Conservation (phyloP, 805 yeast genomes). For the Allodekkera sacchari region DNA sequence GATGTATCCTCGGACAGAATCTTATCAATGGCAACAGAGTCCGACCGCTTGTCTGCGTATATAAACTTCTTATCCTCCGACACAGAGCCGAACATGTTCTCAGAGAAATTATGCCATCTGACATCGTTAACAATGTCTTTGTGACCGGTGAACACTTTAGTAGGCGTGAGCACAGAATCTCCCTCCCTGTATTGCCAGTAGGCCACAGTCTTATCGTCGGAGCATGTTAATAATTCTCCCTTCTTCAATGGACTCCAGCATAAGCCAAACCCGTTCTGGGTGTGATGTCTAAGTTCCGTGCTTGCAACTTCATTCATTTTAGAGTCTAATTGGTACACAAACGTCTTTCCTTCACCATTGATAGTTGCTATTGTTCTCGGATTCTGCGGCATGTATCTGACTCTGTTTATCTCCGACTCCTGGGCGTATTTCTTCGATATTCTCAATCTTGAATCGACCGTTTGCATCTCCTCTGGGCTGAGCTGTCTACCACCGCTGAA, state of each 20-base stretch:
- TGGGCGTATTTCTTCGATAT: constrained; percentile 55
- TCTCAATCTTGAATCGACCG: constrained; percentile 47
- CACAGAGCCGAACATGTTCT: constrained; percentile 55
- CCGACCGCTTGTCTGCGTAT: constrained; percentile 44
- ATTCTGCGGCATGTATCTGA: constrained; percentile 60
- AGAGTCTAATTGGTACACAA: constrained; percentile 35
- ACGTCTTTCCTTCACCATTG: constrained; percentile 56
- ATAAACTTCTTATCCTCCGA: constrained; percentile 58
- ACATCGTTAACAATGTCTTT: constrained; percentile 65
- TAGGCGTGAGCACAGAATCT: constrained; percentile 15
- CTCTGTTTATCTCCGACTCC: constrained; percentile 62
- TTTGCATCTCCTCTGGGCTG: constrained; percentile 20
- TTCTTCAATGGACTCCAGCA: constrained; percentile 47
- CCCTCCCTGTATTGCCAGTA: constrained; percentile 43
- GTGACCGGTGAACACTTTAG: constrained; percentile 30
- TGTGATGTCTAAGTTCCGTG: constrained; percentile 40
- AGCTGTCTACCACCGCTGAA: constrained; percentile 14
- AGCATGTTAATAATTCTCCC: constrained; percentile 48
- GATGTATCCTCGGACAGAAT: constrained; percentile 26
- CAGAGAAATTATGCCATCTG: constrained; percentile 55
- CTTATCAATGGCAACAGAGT: constrained; percentile 15
- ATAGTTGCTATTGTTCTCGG: constrained; percentile 52
- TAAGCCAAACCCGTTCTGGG: constrained; percentile 67
- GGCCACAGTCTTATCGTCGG: constrained; percentile 61
- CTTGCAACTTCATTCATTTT: constrained; percentile 13